Conservation (phyloP, 1,284 basidiomycete species). For the Puccinia polysora region DNA sequence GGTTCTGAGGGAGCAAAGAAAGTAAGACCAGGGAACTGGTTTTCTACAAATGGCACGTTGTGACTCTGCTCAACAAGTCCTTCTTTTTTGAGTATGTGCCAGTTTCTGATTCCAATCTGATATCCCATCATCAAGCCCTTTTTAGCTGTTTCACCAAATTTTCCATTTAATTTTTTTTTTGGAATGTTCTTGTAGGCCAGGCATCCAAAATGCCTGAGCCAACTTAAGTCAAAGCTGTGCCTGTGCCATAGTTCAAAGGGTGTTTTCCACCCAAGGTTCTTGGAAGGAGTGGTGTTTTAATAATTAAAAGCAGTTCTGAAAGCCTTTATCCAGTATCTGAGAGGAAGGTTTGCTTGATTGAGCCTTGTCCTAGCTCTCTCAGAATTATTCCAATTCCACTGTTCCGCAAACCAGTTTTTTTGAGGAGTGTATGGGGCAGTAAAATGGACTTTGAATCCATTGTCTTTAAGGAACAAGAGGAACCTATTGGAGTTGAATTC, state of each 20-base stretch:
- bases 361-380: no score
- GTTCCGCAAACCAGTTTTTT: no score
- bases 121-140: conserved; percentile 6
- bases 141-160: conserved; percentile 7
- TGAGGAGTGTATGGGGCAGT: no score
- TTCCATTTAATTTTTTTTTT: neutral
- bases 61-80: neutral
- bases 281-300: no score
- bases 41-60: neutral
- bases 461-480: no score
- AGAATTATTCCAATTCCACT: no score
- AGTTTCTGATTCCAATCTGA: conserved; percentile 7
- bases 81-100: neutral
- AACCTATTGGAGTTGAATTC: no score
- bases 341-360: no score
- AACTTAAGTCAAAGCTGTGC: neutral
- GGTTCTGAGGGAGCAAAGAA: no score
- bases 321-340: no score
- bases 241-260: neutral
- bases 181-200: conserved; percentile 9
- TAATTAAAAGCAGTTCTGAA: no score
- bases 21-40: conserved; percentile 13
- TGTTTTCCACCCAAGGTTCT: conserved; percentile 1
- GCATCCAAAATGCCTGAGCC: conserved; percentile 2
- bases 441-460: no score